Conservation (phyloP, 306 rosid genomes). For the Lathyrus sativus region DNA sequence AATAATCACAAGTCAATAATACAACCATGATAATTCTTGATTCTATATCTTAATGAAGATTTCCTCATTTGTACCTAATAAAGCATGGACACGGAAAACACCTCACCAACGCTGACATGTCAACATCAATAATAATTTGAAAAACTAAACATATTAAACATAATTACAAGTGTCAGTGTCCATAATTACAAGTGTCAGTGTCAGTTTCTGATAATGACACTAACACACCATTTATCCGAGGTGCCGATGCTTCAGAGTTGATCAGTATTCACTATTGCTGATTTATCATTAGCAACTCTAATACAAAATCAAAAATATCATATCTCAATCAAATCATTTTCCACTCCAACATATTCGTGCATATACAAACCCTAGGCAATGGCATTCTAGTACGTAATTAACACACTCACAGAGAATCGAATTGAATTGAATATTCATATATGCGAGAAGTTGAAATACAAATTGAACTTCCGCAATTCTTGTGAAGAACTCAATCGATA, state of each 20-base stretch:
- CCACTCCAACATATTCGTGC: not conserved
- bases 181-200: no score
- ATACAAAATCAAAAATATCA: not conserved
- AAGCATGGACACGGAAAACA: no score
- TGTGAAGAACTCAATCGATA: slow-evolving; percentile 26
- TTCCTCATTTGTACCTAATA: slow-evolving; percentile 8
- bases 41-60: not conserved
- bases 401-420: not conserved
- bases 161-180: no score
- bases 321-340: slow-evolving; percentile 27
- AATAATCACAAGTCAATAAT: slow-evolving; percentile 21
- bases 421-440: slow-evolving; percentile 5
- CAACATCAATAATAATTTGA: no score
- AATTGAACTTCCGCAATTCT: not conserved
- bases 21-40: slow-evolving; percentile 9
- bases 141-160: no score
- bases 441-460: slow-evolving; percentile 20
- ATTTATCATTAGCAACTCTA: slow-evolving; percentile 8
- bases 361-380: slow-evolving; percentile 25
- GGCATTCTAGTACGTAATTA: slow-evolving; percentile 2
- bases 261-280: not conserved
- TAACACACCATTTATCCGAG: no score
- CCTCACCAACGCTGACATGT: no score
- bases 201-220: no score
- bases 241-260: no score